Conservation (phyloP, 2,329 filamentous ascomycete species). For the Orbilia ellipsospora region DNA sequence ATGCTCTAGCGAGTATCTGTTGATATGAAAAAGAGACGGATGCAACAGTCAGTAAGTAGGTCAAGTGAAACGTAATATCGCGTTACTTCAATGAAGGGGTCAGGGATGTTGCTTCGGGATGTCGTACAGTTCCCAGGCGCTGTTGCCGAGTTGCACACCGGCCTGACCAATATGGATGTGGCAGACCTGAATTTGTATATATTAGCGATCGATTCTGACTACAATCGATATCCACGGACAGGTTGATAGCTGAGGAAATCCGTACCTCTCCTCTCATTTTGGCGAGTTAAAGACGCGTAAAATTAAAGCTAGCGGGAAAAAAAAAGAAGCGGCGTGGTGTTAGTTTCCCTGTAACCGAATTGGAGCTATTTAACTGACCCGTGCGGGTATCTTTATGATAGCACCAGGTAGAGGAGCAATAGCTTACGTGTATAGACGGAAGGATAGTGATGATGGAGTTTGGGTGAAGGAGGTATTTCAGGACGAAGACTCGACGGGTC, state of each 20-base stretch:
- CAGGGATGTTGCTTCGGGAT: constrained; percentile 37
- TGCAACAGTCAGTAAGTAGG: constrained; percentile 30
- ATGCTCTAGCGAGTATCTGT: constrained; percentile 74
- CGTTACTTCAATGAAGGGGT: constrained; percentile 29
- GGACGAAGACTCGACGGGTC: too few relatives aligned
- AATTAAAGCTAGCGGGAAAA: background rate
- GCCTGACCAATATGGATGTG: constrained; percentile 77
- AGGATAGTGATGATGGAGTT: too few relatives aligned
- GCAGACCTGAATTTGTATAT: constrained; percentile 66
- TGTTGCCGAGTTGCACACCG: constrained; percentile 75
- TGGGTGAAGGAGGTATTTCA: too few relatives aligned
- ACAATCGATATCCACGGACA: background rate
- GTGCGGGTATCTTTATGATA: too few relatives aligned
- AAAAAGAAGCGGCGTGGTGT: background rate
- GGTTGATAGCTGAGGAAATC: background rate
- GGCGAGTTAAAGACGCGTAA: constrained; percentile 46
- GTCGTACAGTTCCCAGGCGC: constrained; percentile 75
- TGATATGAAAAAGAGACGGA: background rate
- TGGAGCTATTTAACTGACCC: too few relatives aligned
- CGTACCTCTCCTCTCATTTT: constrained; percentile 55
- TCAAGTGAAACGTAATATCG: constrained; percentile 14
- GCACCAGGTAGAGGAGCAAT: too few relatives aligned
- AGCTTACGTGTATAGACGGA: too few relatives aligned
- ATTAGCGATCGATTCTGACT: constrained; percentile 17
- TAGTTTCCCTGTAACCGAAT: constrained; percentile 5